Base-by-base conservation (phyloP, 768 basidiomycete species). In the Pholiota conissans region DNA sequence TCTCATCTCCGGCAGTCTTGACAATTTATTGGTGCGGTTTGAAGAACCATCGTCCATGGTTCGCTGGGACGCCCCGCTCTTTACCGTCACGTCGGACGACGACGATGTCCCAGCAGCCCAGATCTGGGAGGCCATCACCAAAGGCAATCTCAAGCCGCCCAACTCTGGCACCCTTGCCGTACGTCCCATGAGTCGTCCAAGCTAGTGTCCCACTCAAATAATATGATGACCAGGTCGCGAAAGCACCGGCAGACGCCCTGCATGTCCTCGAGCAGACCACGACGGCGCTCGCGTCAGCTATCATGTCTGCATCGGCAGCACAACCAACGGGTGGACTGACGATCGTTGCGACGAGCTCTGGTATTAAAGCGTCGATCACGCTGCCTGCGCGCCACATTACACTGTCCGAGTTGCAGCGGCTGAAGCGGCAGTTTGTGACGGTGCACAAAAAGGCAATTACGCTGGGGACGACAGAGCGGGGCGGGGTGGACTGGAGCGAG, bases 31-130 rank as follows among this genome's bases (percentile, higher is more conserved):
- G 32, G 78, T 88, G 66, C 81, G 96, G 50, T 98, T 87, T 64
- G 97, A 99, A 74, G 97, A 98, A 65, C 97, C 97, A 0, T 95
- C 93, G 0, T 95, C 95, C 3, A 95, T 95, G 90, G 95, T 92
- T n/a, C 85, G 96, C 49, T 99, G 96, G 96, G 96, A 99, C 71
- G 91, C 96, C 0, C 96, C 97, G 0, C 80, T 98, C 39, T 91
- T 97, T 70, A 93, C 91, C 1, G 74, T 97, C 1, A 74, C 86
- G 3, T 93, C 88, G 83, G 80, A 83, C 27, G 93, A 94, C 58
- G 76, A 83, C 14, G 76, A 79, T 27, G 70, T 89, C 8, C 88
- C 91, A 3, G 79, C 78, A 13, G 78, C 85, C 7, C 81, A 83
- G 14, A 89, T 99, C 22, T 97, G 91, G 88, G 79, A 85, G 14